phyloP scores from a whole-genome alignment of 2,329 filamentous ascomycete genomes.

The Gnomoniopsis smithogilvyi region DNA sequence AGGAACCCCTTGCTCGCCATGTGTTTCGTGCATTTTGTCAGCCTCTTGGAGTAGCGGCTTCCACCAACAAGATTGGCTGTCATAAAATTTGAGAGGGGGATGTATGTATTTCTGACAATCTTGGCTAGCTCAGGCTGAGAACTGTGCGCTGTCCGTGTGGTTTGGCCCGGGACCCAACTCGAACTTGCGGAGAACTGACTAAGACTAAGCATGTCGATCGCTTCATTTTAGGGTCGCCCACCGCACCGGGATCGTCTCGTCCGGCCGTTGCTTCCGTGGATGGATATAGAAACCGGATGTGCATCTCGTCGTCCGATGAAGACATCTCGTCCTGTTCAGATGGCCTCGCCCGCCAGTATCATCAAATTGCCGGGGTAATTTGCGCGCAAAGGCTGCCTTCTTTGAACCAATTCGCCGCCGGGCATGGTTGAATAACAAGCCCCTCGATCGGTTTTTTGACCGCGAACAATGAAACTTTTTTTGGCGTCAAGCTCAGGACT shows the following conservation, averaged over 20 bases:
- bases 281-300: neutral
- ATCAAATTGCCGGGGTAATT: neutral
- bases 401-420: neutral
- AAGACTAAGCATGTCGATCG: neutral
- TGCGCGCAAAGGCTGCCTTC: neutral
- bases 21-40: conserved; percentile 12
- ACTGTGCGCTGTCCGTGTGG: conserved; percentile 11
- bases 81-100: neutral
- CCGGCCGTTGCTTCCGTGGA: neutral
- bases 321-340: neutral
- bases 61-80: neutral
- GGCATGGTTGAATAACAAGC: neutral
- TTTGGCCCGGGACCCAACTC: too few species aligned
- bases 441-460: neutral
- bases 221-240: neutral
- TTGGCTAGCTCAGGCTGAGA: conserved; percentile 18
- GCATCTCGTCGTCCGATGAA: neutral
- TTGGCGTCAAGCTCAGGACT: neutral
- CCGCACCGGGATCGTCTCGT: neutral
- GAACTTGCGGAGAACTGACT: neutral
- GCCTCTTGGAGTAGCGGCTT: neutral
- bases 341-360: neutral
- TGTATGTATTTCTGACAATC: neutral
- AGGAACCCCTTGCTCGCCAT: conserved; percentile 9
- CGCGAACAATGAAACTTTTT: neutral